phyloP scores from a whole-genome alignment of 2,329 filamentous ascomycete genomes.

The Rugonectria rugulosa region DNA sequence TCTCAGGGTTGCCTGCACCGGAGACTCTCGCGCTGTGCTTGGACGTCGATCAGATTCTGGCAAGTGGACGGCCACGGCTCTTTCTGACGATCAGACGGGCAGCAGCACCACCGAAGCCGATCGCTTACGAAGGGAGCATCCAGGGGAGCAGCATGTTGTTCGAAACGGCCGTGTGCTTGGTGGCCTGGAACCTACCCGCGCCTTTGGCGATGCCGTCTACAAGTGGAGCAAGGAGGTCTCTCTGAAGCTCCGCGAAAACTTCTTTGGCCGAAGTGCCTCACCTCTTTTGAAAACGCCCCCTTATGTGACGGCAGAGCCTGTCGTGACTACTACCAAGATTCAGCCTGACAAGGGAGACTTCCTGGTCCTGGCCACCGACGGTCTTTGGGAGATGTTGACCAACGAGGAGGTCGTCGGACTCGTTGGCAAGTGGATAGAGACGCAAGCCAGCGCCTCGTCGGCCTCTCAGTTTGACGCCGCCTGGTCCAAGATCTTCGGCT shows the following conservation, averaged over 20 bases:
- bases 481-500: conserved; percentile 72
- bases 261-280: conserved; percentile 84
- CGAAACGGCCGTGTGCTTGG: conserved; percentile 90
- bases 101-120: conserved; percentile 84
- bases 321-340: conserved; percentile 92
- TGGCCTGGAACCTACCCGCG: conserved; percentile 88
- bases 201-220: conserved; percentile 96
- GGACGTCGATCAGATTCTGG: conserved; percentile 79
- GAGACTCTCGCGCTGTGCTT: conserved; percentile 93
- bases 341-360: conserved; percentile 92
- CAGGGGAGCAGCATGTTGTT: conserved; percentile 86
- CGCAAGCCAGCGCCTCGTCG: conserved; percentile 62
- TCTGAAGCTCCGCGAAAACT: conserved; percentile 80
- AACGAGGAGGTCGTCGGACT: conserved; percentile 98
- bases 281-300: conserved; percentile 86
- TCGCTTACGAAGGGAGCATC: conserved; percentile 85
- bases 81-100: conserved; percentile 95
- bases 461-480: conserved; percentile 72
- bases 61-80: conserved; percentile 90
- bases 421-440: conserved; percentile 96
- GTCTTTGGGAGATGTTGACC: conserved; percentile 98
- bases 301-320: conserved; percentile 95
- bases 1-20: conserved; percentile 92
- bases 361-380: conserved; percentile 94
- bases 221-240: conserved; percentile 93